These are phyloP conservation scores for Periconia digitata DNA, from an alignment of 2,329 filamentous ascomycete species.

Conservation along the genomic window DNA sequence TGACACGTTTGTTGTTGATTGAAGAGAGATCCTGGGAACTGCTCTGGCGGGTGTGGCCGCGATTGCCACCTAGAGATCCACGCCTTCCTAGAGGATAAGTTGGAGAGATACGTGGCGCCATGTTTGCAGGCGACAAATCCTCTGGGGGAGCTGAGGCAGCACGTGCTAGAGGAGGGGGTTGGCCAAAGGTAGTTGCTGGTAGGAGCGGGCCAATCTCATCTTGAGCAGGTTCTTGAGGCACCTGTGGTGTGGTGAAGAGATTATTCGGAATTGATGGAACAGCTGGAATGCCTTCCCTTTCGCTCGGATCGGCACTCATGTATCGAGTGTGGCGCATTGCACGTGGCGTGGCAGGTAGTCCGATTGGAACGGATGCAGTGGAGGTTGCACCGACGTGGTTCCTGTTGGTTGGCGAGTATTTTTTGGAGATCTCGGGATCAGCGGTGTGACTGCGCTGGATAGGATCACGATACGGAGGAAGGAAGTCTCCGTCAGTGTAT, in stretches of 20 bases:
- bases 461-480: constrained; percentile 39
- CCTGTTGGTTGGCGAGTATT: constrained; percentile 38
- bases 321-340: constrained; percentile 83
- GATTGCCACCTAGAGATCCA: constrained; percentile 38
- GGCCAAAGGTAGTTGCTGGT: constrained; percentile 51
- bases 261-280: constrained; percentile 60
- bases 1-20: constrained; percentile 42
- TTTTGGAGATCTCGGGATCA: constrained; percentile 55
- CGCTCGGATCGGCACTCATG: constrained; percentile 58
- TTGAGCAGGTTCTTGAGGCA: constrained; percentile 37
- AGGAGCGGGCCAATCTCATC: constrained; percentile 51
- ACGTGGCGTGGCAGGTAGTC: constrained; percentile 86
- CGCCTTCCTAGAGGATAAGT: constrained; percentile 34
- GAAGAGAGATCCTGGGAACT: constrained; percentile 43
- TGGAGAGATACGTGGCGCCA: constrained; percentile 25
- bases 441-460: constrained; percentile 65
- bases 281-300: constrained; percentile 54
- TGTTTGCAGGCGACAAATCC: constrained; percentile 31
- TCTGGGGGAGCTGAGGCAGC: constrained; percentile 54
- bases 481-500: constrained; percentile 45
- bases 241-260: constrained; percentile 20
- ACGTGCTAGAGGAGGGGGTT: constrained; percentile 41
- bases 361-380: constrained; percentile 62
- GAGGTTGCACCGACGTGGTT: constrained; percentile 42
- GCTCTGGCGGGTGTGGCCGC: constrained; percentile 46